Base-by-base conservation (phyloP, 345 rosid genomes). In the Citrus sinensis region DNA sequence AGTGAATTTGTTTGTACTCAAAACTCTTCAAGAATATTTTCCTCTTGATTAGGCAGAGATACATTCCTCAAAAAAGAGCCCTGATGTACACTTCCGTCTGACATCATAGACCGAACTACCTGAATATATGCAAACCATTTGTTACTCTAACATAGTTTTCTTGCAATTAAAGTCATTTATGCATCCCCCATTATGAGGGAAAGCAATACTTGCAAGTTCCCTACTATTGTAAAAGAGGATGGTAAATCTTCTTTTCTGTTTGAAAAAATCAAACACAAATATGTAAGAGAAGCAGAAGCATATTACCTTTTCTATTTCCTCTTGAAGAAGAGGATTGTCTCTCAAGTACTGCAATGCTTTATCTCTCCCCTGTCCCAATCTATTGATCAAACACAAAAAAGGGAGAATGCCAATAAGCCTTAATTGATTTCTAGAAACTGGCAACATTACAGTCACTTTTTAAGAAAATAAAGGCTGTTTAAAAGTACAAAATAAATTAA, bases 321-420 rank as follows among this genome's bases (percentile, higher is more conserved):
- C 93, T 2, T 76, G 86, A 59, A 89, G 86, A 82, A 77, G 59
- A 72, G 93, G 94, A 78, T 88, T 88, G 76, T 95, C 98, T 76
- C 87, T 87, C 86, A 93, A 86, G 80, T 90, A 89, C 30, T 95
- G 99, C 74, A 95, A 77, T 73, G 99, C 96, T 84, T 74, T 93
- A 34, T 93, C 99, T 81, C 98, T 91, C 80, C 98, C 98, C 87
- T 95, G 99, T 59, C 99, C 98, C 76, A 93, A 86, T 89, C 99
- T 95, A 74, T 79, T 68, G 13, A 40, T 56, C 49, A 75, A 69
- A 78, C 25, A 56, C 16, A 66, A 9, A 79, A 54, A 39, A 74
- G 46, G 46, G 60, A 62, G 59, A 58, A 40, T 7, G 16, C 54
- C 4, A 46, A 76, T 79, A 27, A 74, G 80, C 35, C 22, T 22